Evolutionary conservation across 345 rosid genomes (phyloP), one percentile per base, ranked within the genome.

Genomic region (Schrenkiella parvula): DNA sequence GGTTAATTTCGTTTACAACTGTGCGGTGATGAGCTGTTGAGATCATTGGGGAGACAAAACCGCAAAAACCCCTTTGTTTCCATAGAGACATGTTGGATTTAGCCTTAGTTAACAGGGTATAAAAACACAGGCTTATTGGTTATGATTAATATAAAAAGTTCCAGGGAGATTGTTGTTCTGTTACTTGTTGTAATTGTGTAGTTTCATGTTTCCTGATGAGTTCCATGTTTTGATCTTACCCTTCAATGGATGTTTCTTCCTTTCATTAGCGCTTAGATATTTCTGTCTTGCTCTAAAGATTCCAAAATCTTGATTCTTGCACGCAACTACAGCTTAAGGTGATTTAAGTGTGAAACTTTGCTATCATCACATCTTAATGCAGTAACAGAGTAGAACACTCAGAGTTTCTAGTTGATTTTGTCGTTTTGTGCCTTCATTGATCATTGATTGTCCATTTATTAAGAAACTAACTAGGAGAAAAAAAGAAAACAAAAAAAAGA

Each of bases 1-100:
- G 0, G 76, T 81, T 19, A 82, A 80, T 61, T 92, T 89, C 71
- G 92, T 89, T 53, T 92, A 81, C 73, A 92, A 88, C 60, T 89
- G 96, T 66, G 79, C 91, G 0, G 91, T 89, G 43, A 89, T 90
- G 96, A 91, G 98, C 63, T 89, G 95, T 74, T 92, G 80, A n/a
- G n/a, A n/a, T n/a, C n/a, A n/a, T n/a, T n/a, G n/a, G n/a, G n/a
- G n/a, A n/a, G n/a, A n/a, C n/a, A n/a, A n/a, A n/a, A n/a, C n/a
- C n/a, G n/a, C n/a, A n/a, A n/a, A n/a, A n/a, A n/a, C n/a, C n/a
- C n/a, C n/a, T n/a, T n/a, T n/a, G n/a, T n/a, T n/a, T n/a, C n/a
- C n/a, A n/a, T n/a, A n/a, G n/a, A n/a, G n/a, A n/a, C n/a, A 46
- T 39, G 51, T 48, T 58, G 35, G 57, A 35, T 21, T n/a, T 17